Base-by-base conservation (phyloP, 106 monocot genomes). In the Hemerocallis citrina region DNA sequence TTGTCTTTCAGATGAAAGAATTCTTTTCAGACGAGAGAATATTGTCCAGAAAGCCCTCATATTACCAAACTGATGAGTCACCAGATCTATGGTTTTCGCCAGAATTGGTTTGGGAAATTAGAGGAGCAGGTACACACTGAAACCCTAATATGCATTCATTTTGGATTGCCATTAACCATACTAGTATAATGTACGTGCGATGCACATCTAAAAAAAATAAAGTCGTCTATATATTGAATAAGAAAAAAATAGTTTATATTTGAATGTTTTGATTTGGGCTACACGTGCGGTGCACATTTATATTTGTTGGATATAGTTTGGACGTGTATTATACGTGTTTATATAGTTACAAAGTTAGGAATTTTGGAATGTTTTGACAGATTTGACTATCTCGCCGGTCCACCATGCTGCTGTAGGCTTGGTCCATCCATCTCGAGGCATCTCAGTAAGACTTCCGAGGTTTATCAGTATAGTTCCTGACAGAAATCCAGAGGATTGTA, bases 21-120 rank as follows among this genome's bases (percentile, higher is more conserved):
- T 90, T 78, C 68, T 90, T 86, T 65, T 78, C 79, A 3, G 81
- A 79, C 24, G 95, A 90, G 11, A 83, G 67, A 61, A 68, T 96
- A 15, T 65, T 96, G 46, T 30, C 81, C 29, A 87, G 65, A 64
- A 96, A 96, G 32, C 95, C 90, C 48, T 44, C 76, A 43, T 96
- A 96, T 68, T 96, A 96, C 61, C 67, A 58, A 59, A 96, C 95
- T 20, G 84, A 90, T 24, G 95, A 96, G 63, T 54, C 68, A 11
- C 90, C 95, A 7, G 81, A 86, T 47, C 8, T 96, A 19, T 96
- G 95, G 95, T 96, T 96, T 59, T 74, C 79, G 9, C 66, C 90
- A 4, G 83, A 96, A 73, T 74, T 87, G 39, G 90, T 96, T 39
- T 96, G 95, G 95, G 86, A 96, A 77, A 84, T 96, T 22, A 70